phyloP scores from a whole-genome alignment of 2,329 filamentous ascomycete genomes.

The Decorospora gaudefroyi region DNA sequence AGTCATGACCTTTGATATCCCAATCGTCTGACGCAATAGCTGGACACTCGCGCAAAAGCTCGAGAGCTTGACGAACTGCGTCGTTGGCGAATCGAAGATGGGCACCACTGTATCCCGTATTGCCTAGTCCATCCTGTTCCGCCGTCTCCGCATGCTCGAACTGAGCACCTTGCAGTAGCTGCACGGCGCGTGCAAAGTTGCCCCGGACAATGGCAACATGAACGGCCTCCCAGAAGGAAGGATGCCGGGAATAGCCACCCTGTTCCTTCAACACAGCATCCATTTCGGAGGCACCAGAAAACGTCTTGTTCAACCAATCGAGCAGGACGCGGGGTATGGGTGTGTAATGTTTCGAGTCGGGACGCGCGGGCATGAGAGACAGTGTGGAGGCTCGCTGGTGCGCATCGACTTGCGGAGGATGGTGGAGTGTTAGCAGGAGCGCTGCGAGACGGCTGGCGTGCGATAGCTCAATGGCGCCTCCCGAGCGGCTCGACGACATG shows the following conservation, averaged over 20 bases:
- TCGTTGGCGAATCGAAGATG: constrained; percentile 79
- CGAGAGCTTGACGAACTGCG: constrained; percentile 69
- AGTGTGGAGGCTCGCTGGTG: constrained; percentile 31
- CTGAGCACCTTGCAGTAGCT: constrained; percentile 72
- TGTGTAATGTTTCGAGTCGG: constrained; percentile 32
- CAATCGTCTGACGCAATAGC: constrained; percentile 69
- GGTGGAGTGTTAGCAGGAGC: constrained; percentile 77
- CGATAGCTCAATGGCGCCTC: constrained; percentile 63
- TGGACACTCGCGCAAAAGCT: constrained; percentile 74
- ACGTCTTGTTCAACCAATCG: constrained; percentile 77
- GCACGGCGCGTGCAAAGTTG: constrained; percentile 67
- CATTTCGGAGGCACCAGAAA: constrained; percentile 70
- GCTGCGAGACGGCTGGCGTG: constrained; percentile 81
- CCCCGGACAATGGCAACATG: constrained; percentile 72
- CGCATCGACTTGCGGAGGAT: constrained; percentile 50
- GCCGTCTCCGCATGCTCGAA: constrained; percentile 75
- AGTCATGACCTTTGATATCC: constrained; percentile 80
- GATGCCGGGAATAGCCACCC: constrained; percentile 75
- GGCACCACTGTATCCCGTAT: constrained; percentile 71
- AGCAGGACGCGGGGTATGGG: constrained; percentile 78
- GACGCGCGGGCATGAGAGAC: constrained; percentile 32
- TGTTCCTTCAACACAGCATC: constrained; percentile 65
- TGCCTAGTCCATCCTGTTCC: constrained; percentile 64
- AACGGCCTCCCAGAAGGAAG: constrained; percentile 84
- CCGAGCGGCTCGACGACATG: constrained; percentile 38